Percentiles rank a stretch among this genome's conserved stretches.
These are phyloP conservation scores for Dryas octopetala DNA, from an alignment of 306 rosid species.

Conservation along the genomic window DNA sequence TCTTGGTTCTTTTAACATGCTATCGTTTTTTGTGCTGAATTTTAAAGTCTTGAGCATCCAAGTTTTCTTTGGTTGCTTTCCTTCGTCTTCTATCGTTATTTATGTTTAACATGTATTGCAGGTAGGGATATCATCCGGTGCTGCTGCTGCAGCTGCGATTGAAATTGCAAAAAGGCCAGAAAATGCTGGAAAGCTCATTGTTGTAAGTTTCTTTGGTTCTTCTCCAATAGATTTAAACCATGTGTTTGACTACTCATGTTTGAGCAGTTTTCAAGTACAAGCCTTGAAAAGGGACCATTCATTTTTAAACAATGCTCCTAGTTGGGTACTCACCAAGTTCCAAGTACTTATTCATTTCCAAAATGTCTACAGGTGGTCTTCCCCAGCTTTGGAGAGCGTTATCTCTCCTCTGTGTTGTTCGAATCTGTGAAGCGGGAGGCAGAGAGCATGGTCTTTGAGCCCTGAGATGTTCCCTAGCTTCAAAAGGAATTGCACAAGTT, in stretches of 20 bases:
- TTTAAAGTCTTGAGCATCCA: background rate
- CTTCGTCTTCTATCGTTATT: background rate
- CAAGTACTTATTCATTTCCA: slow-evolving; percentile 12
- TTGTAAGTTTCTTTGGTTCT: slow-evolving; percentile 53
- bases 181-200: slow-evolving; percentile 90
- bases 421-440: slow-evolving; percentile 67
- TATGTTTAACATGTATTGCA: slow-evolving; percentile 32
- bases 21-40: background rate
- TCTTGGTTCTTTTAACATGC: background rate
- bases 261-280: background rate
- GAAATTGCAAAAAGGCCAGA: slow-evolving; percentile 79
- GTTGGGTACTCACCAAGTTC: background rate
- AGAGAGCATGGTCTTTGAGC: slow-evolving; percentile 60
- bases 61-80: background rate
- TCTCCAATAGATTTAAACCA: background rate
- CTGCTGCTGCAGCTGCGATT: slow-evolving; percentile 86
- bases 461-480: slow-evolving; percentile 27
- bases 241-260: background rate
- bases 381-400: slow-evolving; percentile 94
- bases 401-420: slow-evolving; percentile 70
- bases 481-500: slow-evolving; percentile 5
- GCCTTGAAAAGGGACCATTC: background rate
- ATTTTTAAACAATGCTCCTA: too few relatives aligned
- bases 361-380: slow-evolving; percentile 52
- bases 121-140: slow-evolving; percentile 99